Evolutionary conservation across 2,329 filamentous ascomycete species (phyloP).

Genomic region (Botrytis medusae): DNA sequence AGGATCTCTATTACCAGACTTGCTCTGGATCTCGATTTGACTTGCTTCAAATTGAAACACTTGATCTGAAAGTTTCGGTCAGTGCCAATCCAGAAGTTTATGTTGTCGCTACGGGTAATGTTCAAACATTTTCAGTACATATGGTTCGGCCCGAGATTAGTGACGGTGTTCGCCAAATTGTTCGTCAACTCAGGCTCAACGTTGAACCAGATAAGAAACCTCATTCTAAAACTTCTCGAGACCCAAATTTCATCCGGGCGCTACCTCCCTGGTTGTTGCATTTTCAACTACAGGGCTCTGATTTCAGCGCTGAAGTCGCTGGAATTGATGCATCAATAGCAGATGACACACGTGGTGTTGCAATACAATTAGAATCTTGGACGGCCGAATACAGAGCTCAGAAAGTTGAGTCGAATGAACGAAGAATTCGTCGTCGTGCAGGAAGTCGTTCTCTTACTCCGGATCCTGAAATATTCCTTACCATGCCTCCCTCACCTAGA

Average conservation of each 20-base stretch:
- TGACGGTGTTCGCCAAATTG: constrained; percentile 87
- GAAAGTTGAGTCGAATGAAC: constrained; percentile 63
- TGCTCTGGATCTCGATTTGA: constrained; percentile 80
- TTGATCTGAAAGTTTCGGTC: constrained; percentile 83
- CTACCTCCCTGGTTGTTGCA: constrained; percentile 83
- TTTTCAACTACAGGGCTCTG: constrained; percentile 79
- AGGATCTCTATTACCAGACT: constrained; percentile 93
- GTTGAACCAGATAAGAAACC: constrained; percentile 62
- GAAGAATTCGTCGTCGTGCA: constrained; percentile 63
- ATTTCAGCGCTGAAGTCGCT: constrained; percentile 88
- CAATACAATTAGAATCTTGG: constrained; percentile 84
- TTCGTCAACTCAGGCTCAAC: constrained; percentile 75
- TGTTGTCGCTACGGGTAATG: constrained; percentile 73
- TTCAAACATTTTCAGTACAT: constrained; percentile 85
- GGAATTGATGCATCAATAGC: constrained; percentile 85
- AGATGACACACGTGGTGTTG: constrained; percentile 75
- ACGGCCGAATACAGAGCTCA: constrained; percentile 86
- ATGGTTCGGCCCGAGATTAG: constrained; percentile 91
- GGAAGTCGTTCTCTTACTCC: constrained; percentile 68
- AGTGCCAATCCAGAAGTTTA: constrained; percentile 83
- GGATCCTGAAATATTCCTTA: constrained; percentile 61
- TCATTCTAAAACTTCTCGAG: constrained; percentile 49
- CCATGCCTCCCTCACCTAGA: constrained; percentile 51
- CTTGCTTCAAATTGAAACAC: constrained; percentile 79
- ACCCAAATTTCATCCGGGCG: constrained; percentile 70